Percentiles rank a stretch among this genome's conserved stretches.
Evolutionary conservation across 495 filamentous ascomycete species (phyloP).

Genomic region (Penicillium angulare): DNA sequence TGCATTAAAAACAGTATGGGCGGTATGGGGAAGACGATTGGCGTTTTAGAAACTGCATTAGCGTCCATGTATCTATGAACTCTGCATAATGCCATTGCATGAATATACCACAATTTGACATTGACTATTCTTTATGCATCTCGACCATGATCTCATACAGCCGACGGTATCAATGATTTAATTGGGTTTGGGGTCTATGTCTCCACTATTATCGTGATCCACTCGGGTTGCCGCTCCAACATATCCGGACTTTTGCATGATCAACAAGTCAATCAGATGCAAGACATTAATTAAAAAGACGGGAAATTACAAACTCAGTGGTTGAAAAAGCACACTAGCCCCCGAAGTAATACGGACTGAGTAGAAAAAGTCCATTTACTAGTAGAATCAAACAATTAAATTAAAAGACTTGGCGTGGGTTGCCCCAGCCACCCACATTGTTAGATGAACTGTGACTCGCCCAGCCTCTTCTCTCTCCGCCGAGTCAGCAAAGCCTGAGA

Average conservation of each 20-base stretch:
- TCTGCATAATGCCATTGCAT: too few species aligned
- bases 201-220: slow-evolving; percentile 1
- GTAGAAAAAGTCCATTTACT: too few species aligned
- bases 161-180: too few species aligned
- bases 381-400: slow-evolving; percentile 4
- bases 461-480: slow-evolving; percentile 20
- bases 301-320: too few species aligned
- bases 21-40: too few species aligned
- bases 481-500: slow-evolving; percentile 19
- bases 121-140: background rate
- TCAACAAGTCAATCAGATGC: slow-evolving; percentile 17
- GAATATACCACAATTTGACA: background rate
- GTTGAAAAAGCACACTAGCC: too few species aligned
- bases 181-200: background rate
- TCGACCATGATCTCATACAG: background rate
- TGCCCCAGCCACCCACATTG: slow-evolving; percentile 21
- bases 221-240: slow-evolving; percentile 22
- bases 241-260: background rate
- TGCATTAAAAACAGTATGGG: background rate
- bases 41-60: too few species aligned
- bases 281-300: too few species aligned
- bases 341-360: too few species aligned
- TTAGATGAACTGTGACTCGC: slow-evolving; percentile 18
- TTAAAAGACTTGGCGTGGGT: slow-evolving; percentile 7
- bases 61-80: too few species aligned